Evolutionary conservation across 331 rosid genomes (phyloP), one percentile per base, ranked within the genome.

Genomic region (Malus hybrid): DNA sequence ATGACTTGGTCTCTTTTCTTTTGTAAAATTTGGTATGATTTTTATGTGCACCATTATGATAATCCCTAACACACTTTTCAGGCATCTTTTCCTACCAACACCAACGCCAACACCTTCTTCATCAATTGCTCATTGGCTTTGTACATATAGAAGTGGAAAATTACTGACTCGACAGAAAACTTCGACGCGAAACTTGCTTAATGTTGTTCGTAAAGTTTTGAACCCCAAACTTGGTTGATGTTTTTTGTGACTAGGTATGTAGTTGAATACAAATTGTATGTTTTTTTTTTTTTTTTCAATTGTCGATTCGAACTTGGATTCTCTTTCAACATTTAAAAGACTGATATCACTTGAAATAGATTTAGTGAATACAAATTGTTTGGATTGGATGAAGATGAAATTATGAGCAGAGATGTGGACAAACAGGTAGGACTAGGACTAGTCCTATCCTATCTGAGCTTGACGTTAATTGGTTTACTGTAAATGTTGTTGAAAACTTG

Each of bases 91-190:
- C 71, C 77, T 19, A 66, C 46, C 71, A 70, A 71, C 58, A 71
- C 78, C 63, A 64, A 68, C 62, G 64, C 78, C 58, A 44, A 68
- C 26, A 71, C 30, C 61, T n/a, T 85, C 66, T 67, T 71, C 44
- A 52, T 75, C 80, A 83, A 85, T 42, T 87, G 91, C 74, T 20
- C 75, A 28, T 62, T 81, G 52, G 74, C 82, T 66, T 52, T 81
- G 74, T 80, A 73, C 80, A 76, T 81, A 15, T 86, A 62, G 67
- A 75, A 39, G 44, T 64, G 68, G 34, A 57, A 5, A 62, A 58
- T 15, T 13, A 24, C 5, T 18, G 6, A 67, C 26, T 0, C 6
- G 29, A 53, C 61, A 50, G n/a, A 19, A 19, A 33, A 42, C 13
- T 3, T 42, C 46, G 46, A 42, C 13, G 13, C 13, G 46, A 42